Percentiles rank a stretch among this genome's conserved stretches.
These are phyloP conservation scores for Pinus tabuliformis DNA, from an alignment of 75 land plant species.

Conservation along the genomic window DNA sequence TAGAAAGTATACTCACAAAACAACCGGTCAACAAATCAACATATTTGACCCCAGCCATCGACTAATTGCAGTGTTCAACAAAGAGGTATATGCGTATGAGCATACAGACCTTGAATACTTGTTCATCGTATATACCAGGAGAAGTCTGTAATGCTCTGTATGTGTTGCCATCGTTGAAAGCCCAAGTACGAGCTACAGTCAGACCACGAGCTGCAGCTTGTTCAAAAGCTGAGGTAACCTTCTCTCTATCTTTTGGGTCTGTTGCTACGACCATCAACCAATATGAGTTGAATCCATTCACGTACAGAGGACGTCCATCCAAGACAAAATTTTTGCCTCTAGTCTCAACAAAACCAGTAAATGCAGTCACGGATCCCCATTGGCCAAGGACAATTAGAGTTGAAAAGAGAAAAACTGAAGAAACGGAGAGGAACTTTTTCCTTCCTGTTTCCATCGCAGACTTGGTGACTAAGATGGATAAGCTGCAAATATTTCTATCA, in stretches of 20 bases:
- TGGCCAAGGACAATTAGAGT: too few relatives aligned
- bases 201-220: slow-evolving; percentile 54
- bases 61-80: too few relatives aligned
- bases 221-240: slow-evolving; percentile 33
- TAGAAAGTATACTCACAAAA: too few relatives aligned
- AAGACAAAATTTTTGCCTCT: slow-evolving; percentile 39
- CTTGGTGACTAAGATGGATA: too few relatives aligned
- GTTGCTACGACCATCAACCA: slow-evolving; percentile 70
- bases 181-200: slow-evolving; percentile 66
- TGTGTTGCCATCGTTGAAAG: slow-evolving; percentile 53
- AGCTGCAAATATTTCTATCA: too few relatives aligned
- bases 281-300: slow-evolving; percentile 86
- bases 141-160: slow-evolving; percentile 26
- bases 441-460: too few relatives aligned
- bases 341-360: slow-evolving; percentile 27
- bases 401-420: too few relatives aligned
- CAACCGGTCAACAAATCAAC: too few relatives aligned
- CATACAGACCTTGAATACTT: slow-evolving; percentile 27
- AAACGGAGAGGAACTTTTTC: too few relatives aligned
- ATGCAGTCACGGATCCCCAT: too few relatives aligned
- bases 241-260: slow-evolving; percentile 36
- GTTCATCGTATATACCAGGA: slow-evolving; percentile 41
- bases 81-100: too few relatives aligned
- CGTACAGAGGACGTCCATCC: slow-evolving; percentile 52
- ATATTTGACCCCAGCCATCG: too few relatives aligned